Evolutionary conservation across 208 protist genomes (phyloP).

Genomic region (Leishmania tarentolae): DNA sequence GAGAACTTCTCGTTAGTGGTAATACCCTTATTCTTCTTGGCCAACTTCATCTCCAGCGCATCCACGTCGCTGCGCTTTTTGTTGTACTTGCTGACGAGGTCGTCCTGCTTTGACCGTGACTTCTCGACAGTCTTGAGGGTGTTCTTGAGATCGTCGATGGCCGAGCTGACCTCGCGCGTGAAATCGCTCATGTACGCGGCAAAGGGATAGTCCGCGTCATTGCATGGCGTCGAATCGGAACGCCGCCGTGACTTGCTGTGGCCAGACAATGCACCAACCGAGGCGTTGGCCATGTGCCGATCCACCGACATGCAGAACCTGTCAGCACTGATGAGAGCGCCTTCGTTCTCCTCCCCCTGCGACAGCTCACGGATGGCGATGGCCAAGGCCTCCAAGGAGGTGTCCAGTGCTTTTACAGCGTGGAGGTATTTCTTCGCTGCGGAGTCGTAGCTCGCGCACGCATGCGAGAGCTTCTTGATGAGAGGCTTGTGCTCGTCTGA

Average conservation of each 20-base stretch:
- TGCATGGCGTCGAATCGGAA: neutral
- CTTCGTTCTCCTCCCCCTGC: constrained; percentile 39
- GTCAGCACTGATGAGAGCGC: constrained; percentile 27
- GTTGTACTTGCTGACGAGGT: constrained; percentile 41
- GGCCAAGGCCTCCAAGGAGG: constrained; percentile 47
- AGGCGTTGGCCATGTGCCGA: constrained; percentile 32
- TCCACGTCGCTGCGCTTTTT: constrained; percentile 38
- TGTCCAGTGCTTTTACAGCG: constrained; percentile 61
- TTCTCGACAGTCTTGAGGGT: constrained; percentile 27
- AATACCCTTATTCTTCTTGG: constrained; percentile 69
- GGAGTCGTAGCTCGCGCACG: constrained; percentile 47
- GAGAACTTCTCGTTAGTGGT: constrained; percentile 45
- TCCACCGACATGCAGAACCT: constrained; percentile 48
- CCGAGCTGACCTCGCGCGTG: constrained; percentile 32
- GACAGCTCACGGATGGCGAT: constrained; percentile 60
- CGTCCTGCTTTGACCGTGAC: constrained; percentile 25
- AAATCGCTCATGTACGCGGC: constrained; percentile 65
- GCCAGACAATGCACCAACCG: neutral
- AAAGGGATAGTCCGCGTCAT: constrained; percentile 33
- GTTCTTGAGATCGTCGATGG: constrained; percentile 38
- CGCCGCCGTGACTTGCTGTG: constrained; percentile 10
- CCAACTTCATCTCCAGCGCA: constrained; percentile 49
- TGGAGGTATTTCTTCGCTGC: constrained; percentile 60
- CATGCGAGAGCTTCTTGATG: constrained; percentile 58
- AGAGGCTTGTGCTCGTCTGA: constrained; percentile 38